Base-by-base conservation (phyloP, 306 rosid species). In the Prunus mongolica region DNA sequence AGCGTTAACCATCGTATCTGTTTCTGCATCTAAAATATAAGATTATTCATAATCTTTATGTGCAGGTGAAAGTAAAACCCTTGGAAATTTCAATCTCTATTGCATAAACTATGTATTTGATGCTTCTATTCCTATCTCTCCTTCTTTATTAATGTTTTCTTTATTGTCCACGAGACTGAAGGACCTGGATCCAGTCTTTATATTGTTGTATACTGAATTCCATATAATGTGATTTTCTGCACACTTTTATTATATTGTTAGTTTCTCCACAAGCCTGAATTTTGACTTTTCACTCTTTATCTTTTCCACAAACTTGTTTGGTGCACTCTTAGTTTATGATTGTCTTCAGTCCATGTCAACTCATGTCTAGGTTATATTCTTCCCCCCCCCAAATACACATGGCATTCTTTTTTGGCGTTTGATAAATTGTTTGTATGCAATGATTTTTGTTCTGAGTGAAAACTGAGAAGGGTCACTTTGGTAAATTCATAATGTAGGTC, bases 101-200 rank as follows among this genome's bases (percentile, higher is more conserved):
- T 73, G 71, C 60, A 67, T 89, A 74, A 87, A 87, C 66, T 78
- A 82, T 76, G 54, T 65, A 75, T 52, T 82, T 88, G 86, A 84
- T 86, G 87, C 92, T 90, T 91, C 90, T 78, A 88, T 93, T 91
- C 88, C 75, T 64, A 20, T 83, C 81, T 84, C 77, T 46, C 67
- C 76, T 46, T 70, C 79, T 11, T 45, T 67, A 65, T 32, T 45
- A 14, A 10, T 49, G 41, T 71, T 70, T 82, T 79, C 61, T 84
- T 86, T 86, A 61, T 84, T 71, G 32, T 76, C 71, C 44, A 77
- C 86, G 84, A 88, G 93, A 81, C 84, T 51, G 54, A 69, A 72
- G 86, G 90, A 87, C 87, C 96, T 91, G 92, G 93, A 91, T 93
- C 91, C 89, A 86, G 84, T 88, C 76, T 75, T 75, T 83, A 32